A percentile compares a stretch with the other conserved stretches of the same genome.
phyloP scores from a whole-genome alignment of 164 flowering plant species.

The Vitis rupestris region DNA sequence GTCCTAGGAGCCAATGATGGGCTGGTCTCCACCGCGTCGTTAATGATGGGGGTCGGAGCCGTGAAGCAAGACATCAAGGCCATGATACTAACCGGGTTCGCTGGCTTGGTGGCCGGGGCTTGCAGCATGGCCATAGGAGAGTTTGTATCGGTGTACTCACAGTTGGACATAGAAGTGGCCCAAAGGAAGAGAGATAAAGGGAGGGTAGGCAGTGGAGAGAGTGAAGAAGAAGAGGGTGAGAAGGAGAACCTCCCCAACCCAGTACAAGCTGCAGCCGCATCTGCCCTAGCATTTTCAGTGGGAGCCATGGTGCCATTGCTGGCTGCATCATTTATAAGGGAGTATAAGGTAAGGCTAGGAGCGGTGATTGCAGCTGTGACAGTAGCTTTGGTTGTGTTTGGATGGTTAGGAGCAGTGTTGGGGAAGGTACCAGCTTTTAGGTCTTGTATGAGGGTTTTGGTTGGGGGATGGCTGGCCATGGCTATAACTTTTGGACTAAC shows the following conservation, averaged over 20 bases:
- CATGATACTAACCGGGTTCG: background rate
- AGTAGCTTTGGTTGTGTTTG: background rate
- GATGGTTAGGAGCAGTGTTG: background rate
- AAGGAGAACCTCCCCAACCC: background rate
- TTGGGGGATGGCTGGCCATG: constrained; percentile 10
- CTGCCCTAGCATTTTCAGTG: constrained; percentile 2
- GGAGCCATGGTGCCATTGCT: constrained; percentile 5
- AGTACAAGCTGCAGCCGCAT: constrained; percentile 2
- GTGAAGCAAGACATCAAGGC: background rate
- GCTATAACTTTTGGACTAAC: constrained; percentile 2
- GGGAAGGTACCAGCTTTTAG: background rate
- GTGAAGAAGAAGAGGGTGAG: background rate
- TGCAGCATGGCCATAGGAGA: constrained; percentile 8
- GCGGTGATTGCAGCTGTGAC: background rate
- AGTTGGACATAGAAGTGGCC: constrained; percentile 1
- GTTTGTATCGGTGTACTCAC: background rate
- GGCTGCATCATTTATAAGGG: constrained; percentile 1
- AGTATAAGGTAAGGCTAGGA: constrained; percentile 1
- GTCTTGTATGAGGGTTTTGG: background rate
- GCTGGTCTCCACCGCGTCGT: constrained; percentile 1
- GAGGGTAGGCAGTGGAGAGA: background rate
- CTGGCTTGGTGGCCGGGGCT: background rate
- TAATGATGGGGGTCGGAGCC: constrained; percentile 6
- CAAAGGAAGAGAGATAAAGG: background rate
- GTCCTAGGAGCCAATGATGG: constrained; percentile 2